A percentile compares a stretch with the other conserved stretches of the same genome.
Conservation (phyloP, 108 stramenopile species). For the Seminavis robusta region DNA sequence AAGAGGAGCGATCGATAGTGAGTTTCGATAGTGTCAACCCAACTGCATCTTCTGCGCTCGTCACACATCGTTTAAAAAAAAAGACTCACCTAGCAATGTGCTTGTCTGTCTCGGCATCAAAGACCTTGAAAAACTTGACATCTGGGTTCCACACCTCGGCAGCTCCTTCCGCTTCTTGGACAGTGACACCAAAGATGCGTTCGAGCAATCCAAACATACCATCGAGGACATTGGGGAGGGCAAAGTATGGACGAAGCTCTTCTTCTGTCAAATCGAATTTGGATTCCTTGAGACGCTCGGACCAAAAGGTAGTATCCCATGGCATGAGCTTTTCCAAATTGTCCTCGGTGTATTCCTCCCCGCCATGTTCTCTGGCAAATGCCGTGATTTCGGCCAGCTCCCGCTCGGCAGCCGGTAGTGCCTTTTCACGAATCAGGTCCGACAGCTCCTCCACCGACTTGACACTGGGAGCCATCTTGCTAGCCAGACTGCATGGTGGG, state of each 20-base stretch:
- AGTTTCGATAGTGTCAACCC: too few species aligned
- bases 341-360: constrained; percentile 69
- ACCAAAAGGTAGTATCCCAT: constrained; percentile 92
- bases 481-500: constrained; percentile 79
- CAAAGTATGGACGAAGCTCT: constrained; percentile 96
- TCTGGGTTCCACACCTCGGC: constrained; percentile 95
- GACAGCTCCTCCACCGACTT: constrained; percentile 81
- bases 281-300: constrained; percentile 94
- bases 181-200: constrained; percentile 88
- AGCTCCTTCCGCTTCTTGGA: constrained; percentile 83
- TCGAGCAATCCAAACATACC: constrained; percentile 92
- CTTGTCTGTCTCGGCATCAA: constrained; percentile 76
- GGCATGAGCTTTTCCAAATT: constrained; percentile 76
- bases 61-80: too few species aligned
- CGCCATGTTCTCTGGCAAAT: constrained; percentile 72
- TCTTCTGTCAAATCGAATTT: constrained; percentile 94
- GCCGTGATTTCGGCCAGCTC: constrained; percentile 87
- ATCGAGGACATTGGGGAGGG: constrained; percentile 87
- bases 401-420: constrained; percentile 86
- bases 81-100: too few species aligned
- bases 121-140: constrained; percentile 93
- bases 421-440: constrained; percentile 88
- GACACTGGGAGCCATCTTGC: constrained; percentile 94
- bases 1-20: too few species aligned
- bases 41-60: too few species aligned